These are phyloP conservation scores for Kodamaea sagamina DNA, from an alignment of 805 yeast species.

Conservation along the genomic window DNA sequence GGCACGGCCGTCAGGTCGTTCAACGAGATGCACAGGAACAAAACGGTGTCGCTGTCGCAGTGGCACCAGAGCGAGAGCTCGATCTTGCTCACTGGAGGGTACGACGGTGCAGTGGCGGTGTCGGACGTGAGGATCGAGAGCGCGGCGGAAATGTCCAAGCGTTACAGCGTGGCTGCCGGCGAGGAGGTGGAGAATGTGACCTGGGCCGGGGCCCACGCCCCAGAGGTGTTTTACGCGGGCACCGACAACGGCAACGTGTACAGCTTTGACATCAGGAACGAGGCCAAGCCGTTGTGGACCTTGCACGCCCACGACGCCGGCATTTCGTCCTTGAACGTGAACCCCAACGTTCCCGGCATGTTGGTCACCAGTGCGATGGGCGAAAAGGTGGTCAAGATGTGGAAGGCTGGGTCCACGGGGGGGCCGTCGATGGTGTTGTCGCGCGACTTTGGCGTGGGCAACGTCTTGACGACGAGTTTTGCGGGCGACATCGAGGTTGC, in stretches of 20 bases:
- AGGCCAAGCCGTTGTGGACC: conserved; percentile 81
- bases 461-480: conserved; percentile 78
- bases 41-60: conserved; percentile 79
- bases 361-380: conserved; percentile 89
- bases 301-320: conserved; percentile 97
- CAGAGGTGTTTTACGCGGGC: conserved; percentile 72
- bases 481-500: conserved; percentile 86
- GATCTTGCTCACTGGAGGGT: conserved; percentile 85
- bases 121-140: conserved; percentile 80
- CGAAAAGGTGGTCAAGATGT: conserved; percentile 80
- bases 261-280: conserved; percentile 80
- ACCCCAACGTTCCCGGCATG: conserved; percentile 66
- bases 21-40: conserved; percentile 67
- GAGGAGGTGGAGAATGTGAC: conserved; percentile 84
- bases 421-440: conserved; percentile 87
- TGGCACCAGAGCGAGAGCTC: conserved; percentile 77
- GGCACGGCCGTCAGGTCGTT: conserved; percentile 80
- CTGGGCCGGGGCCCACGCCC: conserved; percentile 59
- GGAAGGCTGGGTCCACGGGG: conserved; percentile 55
- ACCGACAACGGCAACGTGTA: conserved; percentile 89
- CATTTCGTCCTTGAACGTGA: conserved; percentile 76
- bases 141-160: conserved; percentile 57
- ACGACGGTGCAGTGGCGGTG: conserved; percentile 80
- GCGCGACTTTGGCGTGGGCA: conserved; percentile 93
- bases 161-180: conserved; percentile 60